Base-by-base conservation (phyloP, 1,284 basidiomycete genomes). In the Microstroma glucosiphilum region DNA sequence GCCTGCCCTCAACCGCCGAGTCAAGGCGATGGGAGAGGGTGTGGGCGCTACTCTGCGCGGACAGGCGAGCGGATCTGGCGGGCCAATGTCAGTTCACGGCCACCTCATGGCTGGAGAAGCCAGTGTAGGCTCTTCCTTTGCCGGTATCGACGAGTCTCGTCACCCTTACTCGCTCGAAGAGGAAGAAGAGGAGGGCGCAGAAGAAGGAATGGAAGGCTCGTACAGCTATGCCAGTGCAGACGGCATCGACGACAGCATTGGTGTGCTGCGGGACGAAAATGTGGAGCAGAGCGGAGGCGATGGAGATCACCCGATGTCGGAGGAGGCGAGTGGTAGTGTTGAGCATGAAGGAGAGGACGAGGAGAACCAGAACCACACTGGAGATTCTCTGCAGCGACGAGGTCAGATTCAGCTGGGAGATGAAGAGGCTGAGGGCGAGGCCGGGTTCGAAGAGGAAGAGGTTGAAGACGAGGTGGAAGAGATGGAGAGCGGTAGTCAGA, bases 1-100 rank as follows among this genome's bases (percentile, higher is more conserved):
- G 43, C 60, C 60, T 59, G 25, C 46, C 21, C 57, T 55, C 1
- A 12, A 25, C n/a, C 48, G 60, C 19, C 43, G 43, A 26, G 56
- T 61, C 41, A 61, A 61, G 57, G 60, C 60, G 13, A 60, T 61
- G 60, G 60, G 40, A 19, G 60, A 61, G 30, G 60, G 60, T 7
- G 60, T 57, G 21, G 25, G 53, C 19, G 60, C 60, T 17, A 21
- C 58, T 11, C 21, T 61, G 9, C 23, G 60, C 19, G 59, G 59
- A 40, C 46, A 48, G 46, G 23, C n/a, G 6, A 23, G 46, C 7
- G 15, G 17, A 25, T 19, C 51, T 19, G 51, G 21, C 3, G 51
- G 13, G 6, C 21, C 51, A 23, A 26, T 54, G 21, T 19, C 17
- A 19, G 51, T 25, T 6, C 13, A 25, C n/a, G 51, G 21, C 8